These are phyloP conservation scores for Wallacemonas rigidus DNA, from an alignment of 208 protist genomes.

Conservation along the genomic window DNA sequence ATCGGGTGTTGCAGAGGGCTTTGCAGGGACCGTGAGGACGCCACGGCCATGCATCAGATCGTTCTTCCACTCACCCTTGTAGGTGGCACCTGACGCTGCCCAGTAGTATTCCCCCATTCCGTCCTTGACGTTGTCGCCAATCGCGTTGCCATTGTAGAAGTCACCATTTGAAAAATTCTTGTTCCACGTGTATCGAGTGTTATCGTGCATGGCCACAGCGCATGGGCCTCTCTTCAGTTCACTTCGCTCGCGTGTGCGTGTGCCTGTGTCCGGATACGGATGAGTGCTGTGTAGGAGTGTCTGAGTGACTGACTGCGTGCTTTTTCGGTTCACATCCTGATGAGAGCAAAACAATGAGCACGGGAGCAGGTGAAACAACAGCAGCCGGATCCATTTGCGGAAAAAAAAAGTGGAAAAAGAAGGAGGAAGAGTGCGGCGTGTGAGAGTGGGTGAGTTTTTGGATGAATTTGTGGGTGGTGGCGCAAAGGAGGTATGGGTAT, in stretches of 20 bases:
- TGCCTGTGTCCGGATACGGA: slow-evolving; percentile 13
- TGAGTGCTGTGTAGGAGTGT: background rate
- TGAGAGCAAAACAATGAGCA: too few relatives aligned
- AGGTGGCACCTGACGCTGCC: slow-evolving; percentile 51
- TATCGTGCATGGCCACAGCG: slow-evolving; percentile 2
- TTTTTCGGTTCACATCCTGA: too few relatives aligned
- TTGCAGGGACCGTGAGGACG: slow-evolving; percentile 45
- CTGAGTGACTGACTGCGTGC: too few relatives aligned
- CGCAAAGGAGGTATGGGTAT: too few relatives aligned
- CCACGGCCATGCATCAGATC: slow-evolving; percentile 66
- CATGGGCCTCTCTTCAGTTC: too few relatives aligned
- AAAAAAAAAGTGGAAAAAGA: too few relatives aligned
- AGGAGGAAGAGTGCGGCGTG: too few relatives aligned
- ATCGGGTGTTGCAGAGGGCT: background rate
- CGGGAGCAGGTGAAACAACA: too few relatives aligned
- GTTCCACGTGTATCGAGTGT: slow-evolving; percentile 50
- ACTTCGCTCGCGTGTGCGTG: background rate
- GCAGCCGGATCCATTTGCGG: too few relatives aligned
- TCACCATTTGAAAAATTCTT: slow-evolving; percentile 78
- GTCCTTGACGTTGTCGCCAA: slow-evolving; percentile 69
- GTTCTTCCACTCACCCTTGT: slow-evolving; percentile 57
- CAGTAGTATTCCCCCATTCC: slow-evolving; percentile 66
- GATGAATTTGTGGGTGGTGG: too few relatives aligned
- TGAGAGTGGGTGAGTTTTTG: too few relatives aligned
- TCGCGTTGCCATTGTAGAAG: slow-evolving; percentile 61